Percentiles rank a stretch among this genome's conserved stretches.
Evolutionary conservation across 2,329 filamentous ascomycete species (phyloP).

Genomic region (Ceratocystis huliohia): DNA sequence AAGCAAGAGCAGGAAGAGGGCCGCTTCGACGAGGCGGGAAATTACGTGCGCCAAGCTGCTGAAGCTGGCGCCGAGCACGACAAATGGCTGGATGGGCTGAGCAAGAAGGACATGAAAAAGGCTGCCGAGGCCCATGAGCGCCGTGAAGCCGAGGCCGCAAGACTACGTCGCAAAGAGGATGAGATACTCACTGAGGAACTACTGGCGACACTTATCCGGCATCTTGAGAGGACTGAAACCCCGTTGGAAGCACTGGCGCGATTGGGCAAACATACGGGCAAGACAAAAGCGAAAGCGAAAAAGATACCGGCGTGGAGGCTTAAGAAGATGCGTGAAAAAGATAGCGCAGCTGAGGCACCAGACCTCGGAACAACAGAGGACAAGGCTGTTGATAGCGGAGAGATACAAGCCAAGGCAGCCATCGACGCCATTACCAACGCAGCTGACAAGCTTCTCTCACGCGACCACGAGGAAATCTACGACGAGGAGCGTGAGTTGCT

Average conservation of each 20-base stretch:
- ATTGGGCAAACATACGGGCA: constrained; percentile 55
- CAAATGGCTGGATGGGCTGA: constrained; percentile 80
- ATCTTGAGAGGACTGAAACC: constrained; percentile 70
- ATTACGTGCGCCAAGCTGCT: constrained; percentile 76
- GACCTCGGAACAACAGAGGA: constrained; percentile 58
- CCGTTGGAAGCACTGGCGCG: constrained; percentile 76
- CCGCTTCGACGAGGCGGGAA: constrained; percentile 78
- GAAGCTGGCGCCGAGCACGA: constrained; percentile 89
- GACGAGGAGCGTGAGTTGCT: constrained; percentile 75
- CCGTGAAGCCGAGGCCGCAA: constrained; percentile 62
- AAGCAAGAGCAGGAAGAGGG: constrained; percentile 82
- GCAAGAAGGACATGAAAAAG: constrained; percentile 82
- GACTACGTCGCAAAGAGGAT: constrained; percentile 62
- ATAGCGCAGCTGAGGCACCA: constrained; percentile 35
- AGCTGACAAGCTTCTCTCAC: constrained; percentile 70
- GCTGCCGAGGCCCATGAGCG: constrained; percentile 80
- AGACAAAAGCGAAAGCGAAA: constrained; percentile 37
- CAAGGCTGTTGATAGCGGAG: constrained; percentile 49
- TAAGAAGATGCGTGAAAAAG: constrained; percentile 50
- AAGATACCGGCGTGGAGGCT: constrained; percentile 55
- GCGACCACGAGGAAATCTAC: constrained; percentile 83
- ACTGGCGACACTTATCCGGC: constrained; percentile 56
- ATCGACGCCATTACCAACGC: constrained; percentile 80
- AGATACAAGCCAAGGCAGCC: constrained; percentile 54
- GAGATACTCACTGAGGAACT: constrained; percentile 59